Evolutionary conservation across 2,329 filamentous ascomycete species (phyloP).

Genomic region (Pseudogymnoascus sp.): DNA sequence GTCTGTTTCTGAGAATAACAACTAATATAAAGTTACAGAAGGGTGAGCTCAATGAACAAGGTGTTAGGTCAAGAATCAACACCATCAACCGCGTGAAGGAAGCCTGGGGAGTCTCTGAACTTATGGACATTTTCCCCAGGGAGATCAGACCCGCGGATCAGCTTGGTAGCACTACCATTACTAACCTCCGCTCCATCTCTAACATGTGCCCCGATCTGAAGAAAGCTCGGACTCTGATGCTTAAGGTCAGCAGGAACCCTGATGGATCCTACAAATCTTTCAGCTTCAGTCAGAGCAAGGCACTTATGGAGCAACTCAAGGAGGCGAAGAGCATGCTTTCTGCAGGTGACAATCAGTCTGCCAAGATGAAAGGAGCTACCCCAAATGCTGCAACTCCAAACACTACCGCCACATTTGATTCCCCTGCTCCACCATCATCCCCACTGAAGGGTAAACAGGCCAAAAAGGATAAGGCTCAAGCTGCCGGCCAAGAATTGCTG

Average conservation of each 20-base stretch:
- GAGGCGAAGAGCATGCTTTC: background rate
- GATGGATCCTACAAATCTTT: background rate
- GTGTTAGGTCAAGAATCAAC: background rate
- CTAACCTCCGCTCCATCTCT: background rate
- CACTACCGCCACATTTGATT: background rate
- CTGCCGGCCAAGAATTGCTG: background rate
- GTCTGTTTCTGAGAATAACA: background rate
- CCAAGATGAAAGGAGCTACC: background rate
- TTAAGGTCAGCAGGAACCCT: background rate
- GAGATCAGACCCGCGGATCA: background rate
- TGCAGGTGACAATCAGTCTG: background rate
- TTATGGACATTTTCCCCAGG: background rate
- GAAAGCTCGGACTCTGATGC: background rate
- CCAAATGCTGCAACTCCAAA: background rate
- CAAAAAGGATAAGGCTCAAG: background rate
- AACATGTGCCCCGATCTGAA: background rate
- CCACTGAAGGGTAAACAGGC: background rate
- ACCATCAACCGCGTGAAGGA: background rate
- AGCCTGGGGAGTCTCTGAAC: background rate
- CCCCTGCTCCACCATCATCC: background rate
- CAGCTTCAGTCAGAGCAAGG: background rate
- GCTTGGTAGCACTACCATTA: background rate
- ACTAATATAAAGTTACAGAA: background rate
- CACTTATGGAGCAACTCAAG: background rate
- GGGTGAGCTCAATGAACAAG: background rate